phyloP scores from a whole-genome alignment of 2,329 filamentous ascomycete genomes.

The Colletotrichum phormii region DNA sequence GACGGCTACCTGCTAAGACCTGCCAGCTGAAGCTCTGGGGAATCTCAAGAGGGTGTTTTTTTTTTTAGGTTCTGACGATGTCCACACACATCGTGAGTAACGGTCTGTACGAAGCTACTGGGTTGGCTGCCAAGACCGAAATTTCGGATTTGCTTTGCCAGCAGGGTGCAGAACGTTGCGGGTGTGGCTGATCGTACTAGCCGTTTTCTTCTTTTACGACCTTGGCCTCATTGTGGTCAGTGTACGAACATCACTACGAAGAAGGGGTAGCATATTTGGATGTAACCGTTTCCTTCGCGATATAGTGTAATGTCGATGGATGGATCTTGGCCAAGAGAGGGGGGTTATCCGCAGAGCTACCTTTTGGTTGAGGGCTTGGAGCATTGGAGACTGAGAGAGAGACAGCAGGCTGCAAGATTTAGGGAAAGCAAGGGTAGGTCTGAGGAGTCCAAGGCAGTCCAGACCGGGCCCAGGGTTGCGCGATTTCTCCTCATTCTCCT shows the following conservation, averaged over 20 bases:
- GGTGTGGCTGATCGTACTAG: constrained; percentile 3
- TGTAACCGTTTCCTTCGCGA: no score
- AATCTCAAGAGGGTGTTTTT: background rate
- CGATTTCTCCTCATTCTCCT: background rate
- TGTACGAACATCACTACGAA: background rate
- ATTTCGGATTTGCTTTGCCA: background rate
- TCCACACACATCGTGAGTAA: background rate
- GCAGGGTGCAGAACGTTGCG: background rate
- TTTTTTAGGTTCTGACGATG: constrained; percentile 32
- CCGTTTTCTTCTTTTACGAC: background rate
- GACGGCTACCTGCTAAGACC: background rate
- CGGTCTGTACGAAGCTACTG: background rate
- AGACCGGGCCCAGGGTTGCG: background rate
- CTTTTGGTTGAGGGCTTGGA: no score
- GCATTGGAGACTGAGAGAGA: no score
- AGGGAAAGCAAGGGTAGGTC: background rate
- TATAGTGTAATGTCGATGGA: no score
- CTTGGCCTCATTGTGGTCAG: background rate
- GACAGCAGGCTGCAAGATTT: no score
- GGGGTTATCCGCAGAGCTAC: no score
- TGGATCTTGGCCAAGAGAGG: no score
- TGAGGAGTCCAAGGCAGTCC: background rate
- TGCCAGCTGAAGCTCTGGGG: background rate
- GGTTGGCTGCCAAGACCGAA: background rate
- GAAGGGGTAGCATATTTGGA: background rate